Conservation (phyloP, 179 eudicot species). For the Nepenthes alata region DNA sequence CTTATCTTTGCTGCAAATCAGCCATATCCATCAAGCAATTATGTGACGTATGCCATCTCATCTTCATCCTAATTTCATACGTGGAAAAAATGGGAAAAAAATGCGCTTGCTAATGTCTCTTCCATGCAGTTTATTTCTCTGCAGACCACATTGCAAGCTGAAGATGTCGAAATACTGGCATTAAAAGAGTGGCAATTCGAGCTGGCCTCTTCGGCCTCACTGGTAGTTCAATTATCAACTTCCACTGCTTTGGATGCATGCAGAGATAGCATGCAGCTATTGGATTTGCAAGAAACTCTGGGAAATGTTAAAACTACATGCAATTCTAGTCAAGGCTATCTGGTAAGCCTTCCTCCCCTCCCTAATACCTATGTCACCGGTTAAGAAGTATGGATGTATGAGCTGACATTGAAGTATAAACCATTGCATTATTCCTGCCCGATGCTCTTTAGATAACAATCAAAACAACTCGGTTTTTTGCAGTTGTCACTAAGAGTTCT, state of each 20-base stretch:
- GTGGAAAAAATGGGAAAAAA: too few species aligned
- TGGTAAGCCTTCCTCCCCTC: constrained; percentile 33
- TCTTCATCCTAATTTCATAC: neutral
- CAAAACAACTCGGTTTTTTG: neutral
- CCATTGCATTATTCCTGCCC: too few species aligned
- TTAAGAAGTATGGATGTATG: too few species aligned
- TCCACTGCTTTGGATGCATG: constrained; percentile 19
- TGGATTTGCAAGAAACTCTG: constrained; percentile 45
- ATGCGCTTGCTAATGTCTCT: constrained; percentile 2
- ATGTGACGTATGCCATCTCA: constrained; percentile 34
- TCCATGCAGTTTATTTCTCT: constrained; percentile 42
- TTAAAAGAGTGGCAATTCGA: constrained; percentile 26
- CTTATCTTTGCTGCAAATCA: constrained; percentile 40
- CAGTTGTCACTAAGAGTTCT: too few species aligned
- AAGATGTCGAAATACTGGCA: constrained; percentile 41
- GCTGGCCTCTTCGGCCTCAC: constrained; percentile 11
- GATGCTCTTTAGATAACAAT: neutral
- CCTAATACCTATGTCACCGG: neutral
- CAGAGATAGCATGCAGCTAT: constrained; percentile 31
- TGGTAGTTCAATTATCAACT: constrained; percentile 7
- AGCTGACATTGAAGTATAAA: too few species aligned
- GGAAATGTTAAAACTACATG: constrained; percentile 26
- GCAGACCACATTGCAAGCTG: constrained; percentile 41
- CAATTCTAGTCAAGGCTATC: constrained; percentile 26
- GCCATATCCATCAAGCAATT: constrained; percentile 39